Evolutionary conservation across 2,329 filamentous ascomycete genomes (phyloP), one percentile per base, ranked within the genome.

Genomic region (Colletotrichum tofieldiae): DNA sequence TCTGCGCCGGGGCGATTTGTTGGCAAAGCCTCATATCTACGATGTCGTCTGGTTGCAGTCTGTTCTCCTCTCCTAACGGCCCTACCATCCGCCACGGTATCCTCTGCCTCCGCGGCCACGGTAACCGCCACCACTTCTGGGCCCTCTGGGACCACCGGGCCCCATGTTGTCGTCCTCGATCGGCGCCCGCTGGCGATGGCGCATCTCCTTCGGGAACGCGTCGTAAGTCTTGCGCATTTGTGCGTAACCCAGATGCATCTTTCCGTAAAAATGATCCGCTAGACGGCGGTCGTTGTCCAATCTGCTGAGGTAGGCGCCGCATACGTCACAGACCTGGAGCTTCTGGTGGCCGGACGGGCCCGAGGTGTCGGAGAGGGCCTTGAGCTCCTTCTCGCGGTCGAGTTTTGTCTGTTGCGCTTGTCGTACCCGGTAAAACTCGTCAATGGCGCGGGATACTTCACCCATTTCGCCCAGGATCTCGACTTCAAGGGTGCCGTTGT

Each of bases 211-310:
- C 63, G 93, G 93, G 74, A 99, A 91, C n/a, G 89, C 86, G 67
- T 98, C 95, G 78, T 91, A 95, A 3, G 95, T 96, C 87, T 96
- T 97, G 77, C 96, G 91, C 96, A 99, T 99, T 84, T 98, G 94
- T 20, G 96, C 96, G 81, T 98, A 99, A 0, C 96, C 96, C 69
- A 99, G 85, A 80, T 99, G 96, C 96, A 99, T 99, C 87, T 99
- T 99, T 29, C 96, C 96, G 82, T 98, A 98, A 81, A 99, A 99
- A 82, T 99, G 96, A 81, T 99, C 96, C 26, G 96, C 96, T 79
- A 99, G 82, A 39, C 96, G 89, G 45, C 96, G 90, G 81, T 99
- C 96, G 80, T 99, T 99, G 81, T 99, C 96, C 41, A 99, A 88
- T 29, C 96, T 87, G 74, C 92, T 95, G 47, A 99, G 88, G 81